Evolutionary conservation across 208 protist species (phyloP).

Genomic region (Trypanosoma scelopori): DNA sequence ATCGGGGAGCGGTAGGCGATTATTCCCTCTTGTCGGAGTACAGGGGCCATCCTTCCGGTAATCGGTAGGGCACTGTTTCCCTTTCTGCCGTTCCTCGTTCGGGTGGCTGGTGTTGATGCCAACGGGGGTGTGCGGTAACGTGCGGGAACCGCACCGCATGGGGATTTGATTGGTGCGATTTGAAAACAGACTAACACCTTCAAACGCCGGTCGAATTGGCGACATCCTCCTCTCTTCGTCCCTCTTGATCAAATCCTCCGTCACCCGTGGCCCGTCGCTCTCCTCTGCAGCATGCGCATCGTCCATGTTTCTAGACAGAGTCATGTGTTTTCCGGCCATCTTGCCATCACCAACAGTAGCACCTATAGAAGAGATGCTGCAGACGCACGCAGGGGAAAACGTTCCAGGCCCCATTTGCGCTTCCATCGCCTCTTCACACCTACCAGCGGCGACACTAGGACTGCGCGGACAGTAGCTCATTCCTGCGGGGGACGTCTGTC

Average conservation of each 20-base stretch:
- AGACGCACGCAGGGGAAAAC: conserved; percentile 11
- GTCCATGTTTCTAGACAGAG: conserved; percentile 1
- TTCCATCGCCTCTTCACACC: conserved; percentile 14
- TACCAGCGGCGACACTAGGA: conserved; percentile 4
- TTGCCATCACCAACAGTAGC: background rate
- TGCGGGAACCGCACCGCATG: background rate
- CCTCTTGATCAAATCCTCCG: background rate
- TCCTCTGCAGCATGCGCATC: background rate
- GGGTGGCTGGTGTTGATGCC: conserved; percentile 15
- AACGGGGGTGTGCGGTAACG: background rate
- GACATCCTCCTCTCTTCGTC: background rate
- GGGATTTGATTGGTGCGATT: conserved; percentile 14
- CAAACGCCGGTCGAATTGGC: background rate
- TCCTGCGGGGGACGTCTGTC: background rate
- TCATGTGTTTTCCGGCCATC: background rate
- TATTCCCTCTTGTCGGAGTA: background rate
- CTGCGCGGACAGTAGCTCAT: conserved; percentile 13
- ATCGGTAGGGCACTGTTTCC: background rate
- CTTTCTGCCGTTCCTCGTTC: background rate
- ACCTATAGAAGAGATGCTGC: background rate
- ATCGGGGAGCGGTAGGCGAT: background rate
- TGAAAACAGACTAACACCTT: background rate
- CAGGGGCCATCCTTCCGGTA: background rate
- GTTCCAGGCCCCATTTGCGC: conserved; percentile 2
- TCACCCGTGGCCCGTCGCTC: background rate